Percentiles rank a stretch among this genome's conserved stretches.
These are phyloP conservation scores for Melampsora medusae DNA, from an alignment of 1,284 basidiomycete species.

Conservation along the genomic window DNA sequence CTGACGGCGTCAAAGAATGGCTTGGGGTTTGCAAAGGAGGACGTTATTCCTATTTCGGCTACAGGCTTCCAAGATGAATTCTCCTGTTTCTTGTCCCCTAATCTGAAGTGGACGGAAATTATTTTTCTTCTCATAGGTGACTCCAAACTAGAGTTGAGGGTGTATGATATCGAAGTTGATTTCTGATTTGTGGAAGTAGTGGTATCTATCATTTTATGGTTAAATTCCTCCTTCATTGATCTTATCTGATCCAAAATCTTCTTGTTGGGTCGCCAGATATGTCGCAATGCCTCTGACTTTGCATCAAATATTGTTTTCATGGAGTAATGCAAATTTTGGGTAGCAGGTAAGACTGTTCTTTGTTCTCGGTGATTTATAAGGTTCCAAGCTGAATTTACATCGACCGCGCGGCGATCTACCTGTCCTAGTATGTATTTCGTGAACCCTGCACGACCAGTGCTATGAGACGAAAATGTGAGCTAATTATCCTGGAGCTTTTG, in stretches of 20 bases:
- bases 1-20: neutral
- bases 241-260: neutral
- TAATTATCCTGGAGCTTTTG: neutral
- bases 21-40: neutral
- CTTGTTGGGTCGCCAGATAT: slow-evolving; percentile 1
- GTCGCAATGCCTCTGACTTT: neutral
- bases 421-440: neutral
- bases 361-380: neutral
- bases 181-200: too few relatives aligned
- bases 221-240: neutral
- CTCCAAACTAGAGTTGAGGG: neutral
- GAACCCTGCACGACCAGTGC: neutral
- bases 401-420: neutral
- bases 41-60: neutral
- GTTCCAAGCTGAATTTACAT: neutral
- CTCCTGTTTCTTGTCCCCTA: neutral
- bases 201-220: neutral
- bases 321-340: neutral
- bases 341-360: neutral
- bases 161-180: neutral
- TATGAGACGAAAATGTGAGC: neutral
- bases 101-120: neutral
- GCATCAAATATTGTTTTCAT: neutral
- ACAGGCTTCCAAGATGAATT: neutral
- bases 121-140: neutral